phyloP scores from a whole-genome alignment of 1,284 basidiomycete species.

The Puccinia horiana region DNA sequence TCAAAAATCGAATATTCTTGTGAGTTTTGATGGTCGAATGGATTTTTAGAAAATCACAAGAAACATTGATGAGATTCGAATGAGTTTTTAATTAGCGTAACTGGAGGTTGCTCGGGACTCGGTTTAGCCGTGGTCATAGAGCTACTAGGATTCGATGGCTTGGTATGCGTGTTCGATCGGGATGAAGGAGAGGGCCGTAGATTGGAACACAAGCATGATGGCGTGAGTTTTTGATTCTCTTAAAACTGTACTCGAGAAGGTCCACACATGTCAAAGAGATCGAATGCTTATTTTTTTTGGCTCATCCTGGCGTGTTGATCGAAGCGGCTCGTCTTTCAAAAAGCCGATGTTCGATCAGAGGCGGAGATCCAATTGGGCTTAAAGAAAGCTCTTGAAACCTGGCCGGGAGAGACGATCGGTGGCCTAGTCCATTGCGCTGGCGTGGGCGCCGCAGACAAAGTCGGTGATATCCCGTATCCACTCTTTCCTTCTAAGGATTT shows the following conservation, averaged over 20 bases:
- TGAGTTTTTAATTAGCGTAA: constrained; percentile 39
- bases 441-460: constrained; percentile 58
- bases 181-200: constrained; percentile 50
- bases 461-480: constrained; percentile 39
- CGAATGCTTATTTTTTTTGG: neutral
- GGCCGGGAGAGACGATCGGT: constrained; percentile 54
- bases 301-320: neutral
- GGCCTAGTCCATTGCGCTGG: constrained; percentile 59
- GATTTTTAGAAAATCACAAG: neutral
- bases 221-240: neutral
- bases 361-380: neutral
- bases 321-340: constrained; percentile 52
- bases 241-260: neutral
- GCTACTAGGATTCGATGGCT: constrained; percentile 54
- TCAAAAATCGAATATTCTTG: neutral
- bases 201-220: constrained; percentile 4
- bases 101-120: constrained; percentile 57
- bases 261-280: neutral
- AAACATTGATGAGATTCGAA: neutral
- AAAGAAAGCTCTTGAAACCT: constrained; percentile 43
- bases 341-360: constrained; percentile 45
- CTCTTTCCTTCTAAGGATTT: neutral
- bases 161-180: constrained; percentile 55
- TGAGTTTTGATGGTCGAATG: neutral
- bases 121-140: constrained; percentile 55